Percentiles rank a stretch among this genome's conserved stretches.
Conservation (phyloP, 352 stramenopile genomes). For the Phytophthora melonis region DNA sequence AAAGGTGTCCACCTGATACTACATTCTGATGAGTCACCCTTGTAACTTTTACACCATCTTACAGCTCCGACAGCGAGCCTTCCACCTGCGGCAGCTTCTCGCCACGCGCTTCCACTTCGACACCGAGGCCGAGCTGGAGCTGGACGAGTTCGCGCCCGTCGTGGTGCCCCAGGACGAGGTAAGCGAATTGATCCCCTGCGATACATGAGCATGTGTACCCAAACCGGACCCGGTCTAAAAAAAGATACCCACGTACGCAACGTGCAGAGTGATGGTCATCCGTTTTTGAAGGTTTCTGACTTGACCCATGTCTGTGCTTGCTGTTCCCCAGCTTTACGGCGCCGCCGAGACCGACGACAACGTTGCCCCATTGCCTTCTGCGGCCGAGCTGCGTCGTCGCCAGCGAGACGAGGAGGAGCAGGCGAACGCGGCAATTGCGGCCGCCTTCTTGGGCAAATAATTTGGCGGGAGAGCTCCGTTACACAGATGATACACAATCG, state of each 20-base stretch:
- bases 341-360: background rate
- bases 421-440: constrained; percentile 43
- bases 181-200: background rate
- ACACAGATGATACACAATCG: background rate
- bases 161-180: constrained; percentile 56
- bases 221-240: constrained; percentile 3
- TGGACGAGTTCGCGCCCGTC: constrained; percentile 62
- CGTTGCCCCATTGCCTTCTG: background rate
- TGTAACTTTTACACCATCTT: background rate
- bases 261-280: constrained; percentile 32
- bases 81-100: constrained; percentile 47
- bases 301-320: background rate
- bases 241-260: constrained; percentile 28
- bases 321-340: constrained; percentile 22
- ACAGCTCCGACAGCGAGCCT: constrained; percentile 45
- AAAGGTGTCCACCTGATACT: background rate
- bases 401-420: constrained; percentile 36
- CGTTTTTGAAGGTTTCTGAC: constrained; percentile 23
- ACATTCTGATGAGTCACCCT: constrained; percentile 19
- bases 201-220: too few species aligned
- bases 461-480: constrained; percentile 6
- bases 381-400: constrained; percentile 4
- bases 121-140: constrained; percentile 27
- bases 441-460: constrained; percentile 38
- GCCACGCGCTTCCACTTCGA: constrained; percentile 51